Percentiles rank a stretch among this genome's conserved stretches.
Conservation (phyloP, 129 eudicot species). For the Dittrichia graveolens region DNA sequence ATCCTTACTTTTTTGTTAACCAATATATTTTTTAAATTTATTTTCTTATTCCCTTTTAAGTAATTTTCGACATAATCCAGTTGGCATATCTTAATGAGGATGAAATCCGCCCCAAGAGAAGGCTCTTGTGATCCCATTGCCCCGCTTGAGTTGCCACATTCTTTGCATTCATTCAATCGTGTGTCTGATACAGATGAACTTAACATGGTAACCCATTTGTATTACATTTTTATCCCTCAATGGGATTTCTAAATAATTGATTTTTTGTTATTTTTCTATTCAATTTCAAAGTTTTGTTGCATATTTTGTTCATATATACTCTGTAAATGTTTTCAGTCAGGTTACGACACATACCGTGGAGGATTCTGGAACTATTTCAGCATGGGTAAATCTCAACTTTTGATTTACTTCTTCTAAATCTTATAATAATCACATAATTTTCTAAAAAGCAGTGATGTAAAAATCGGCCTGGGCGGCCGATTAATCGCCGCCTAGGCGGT, state of each 20-base stretch:
- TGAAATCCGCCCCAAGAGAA: constrained; percentile 56
- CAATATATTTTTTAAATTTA: neutral
- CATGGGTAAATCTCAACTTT: constrained; percentile 68
- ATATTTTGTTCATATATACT: constrained; percentile 9
- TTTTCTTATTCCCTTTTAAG: neutral
- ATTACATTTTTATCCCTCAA: neutral
- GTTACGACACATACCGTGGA: constrained; percentile 80
- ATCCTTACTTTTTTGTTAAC: constrained; percentile 13
- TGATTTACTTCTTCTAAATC: constrained; percentile 1
- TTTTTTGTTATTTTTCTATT: neutral
- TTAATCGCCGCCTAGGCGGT: too few relatives aligned
- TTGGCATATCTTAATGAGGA: constrained; percentile 90
- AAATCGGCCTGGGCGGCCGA: too few relatives aligned
- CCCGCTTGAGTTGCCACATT: constrained; percentile 90
- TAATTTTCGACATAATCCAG: constrained; percentile 59
- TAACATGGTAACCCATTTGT: constrained; percentile 50
- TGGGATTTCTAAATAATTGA: neutral
- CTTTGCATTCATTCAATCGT: constrained; percentile 84
- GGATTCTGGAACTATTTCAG: constrained; percentile 99
- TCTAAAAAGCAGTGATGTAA: too few relatives aligned
- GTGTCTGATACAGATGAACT: constrained; percentile 70
- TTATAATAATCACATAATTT: neutral
- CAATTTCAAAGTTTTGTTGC: constrained; percentile 1
- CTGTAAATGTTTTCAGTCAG: constrained; percentile 62
- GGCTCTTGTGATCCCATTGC: constrained; percentile 84